A percentile compares a stretch with the other conserved stretches of the same genome.
phyloP scores from a whole-genome alignment of 2,329 filamentous ascomycete species.

The Mycocentrospora acerina region DNA sequence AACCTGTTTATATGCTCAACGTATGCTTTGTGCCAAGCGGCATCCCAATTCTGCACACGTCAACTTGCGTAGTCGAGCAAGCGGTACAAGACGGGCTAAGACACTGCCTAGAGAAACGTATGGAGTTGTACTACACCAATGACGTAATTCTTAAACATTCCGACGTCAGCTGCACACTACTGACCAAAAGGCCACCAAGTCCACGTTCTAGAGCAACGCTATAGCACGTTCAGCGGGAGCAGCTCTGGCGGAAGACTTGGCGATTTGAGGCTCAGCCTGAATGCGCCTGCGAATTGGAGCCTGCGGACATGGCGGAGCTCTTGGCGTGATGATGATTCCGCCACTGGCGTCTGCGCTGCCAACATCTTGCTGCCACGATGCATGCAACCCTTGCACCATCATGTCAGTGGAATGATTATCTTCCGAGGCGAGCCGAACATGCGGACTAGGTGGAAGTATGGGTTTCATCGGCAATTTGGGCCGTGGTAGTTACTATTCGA shows the following conservation, averaged over 20 bases:
- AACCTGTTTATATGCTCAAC: constrained; percentile 2
- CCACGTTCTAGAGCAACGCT: constrained; percentile 14
- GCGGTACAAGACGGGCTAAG: constrained; percentile 9
- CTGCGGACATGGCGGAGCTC: constrained; percentile 12
- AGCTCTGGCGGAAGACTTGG: constrained; percentile 14
- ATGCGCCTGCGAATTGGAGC: constrained; percentile 2
- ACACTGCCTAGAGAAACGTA: constrained; percentile 6
- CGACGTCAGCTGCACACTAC: neutral
- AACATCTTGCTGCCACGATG: neutral
- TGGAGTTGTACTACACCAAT: constrained; percentile 10
- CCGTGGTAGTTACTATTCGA: too few relatives aligned
- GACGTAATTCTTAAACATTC: constrained; percentile 13
- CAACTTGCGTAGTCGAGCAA: constrained; percentile 12
- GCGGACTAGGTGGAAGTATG: too few relatives aligned
- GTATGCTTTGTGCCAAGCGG: constrained; percentile 7
- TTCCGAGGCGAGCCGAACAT: too few relatives aligned
- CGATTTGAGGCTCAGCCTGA: constrained; percentile 3
- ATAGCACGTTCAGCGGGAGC: constrained; percentile 7
- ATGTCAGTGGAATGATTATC: too few relatives aligned
- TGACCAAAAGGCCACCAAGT: constrained; percentile 1
- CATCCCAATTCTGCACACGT: constrained; percentile 3
- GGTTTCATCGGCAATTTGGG: too few relatives aligned
- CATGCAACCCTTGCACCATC: too few relatives aligned
- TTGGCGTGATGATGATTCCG: constrained; percentile 17
- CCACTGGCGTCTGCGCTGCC: constrained; percentile 8